A percentile compares a stretch with the other conserved stretches of the same genome.
Conservation (phyloP, 1,139 yeast species). For the Meyerozyma elateridarum region DNA sequence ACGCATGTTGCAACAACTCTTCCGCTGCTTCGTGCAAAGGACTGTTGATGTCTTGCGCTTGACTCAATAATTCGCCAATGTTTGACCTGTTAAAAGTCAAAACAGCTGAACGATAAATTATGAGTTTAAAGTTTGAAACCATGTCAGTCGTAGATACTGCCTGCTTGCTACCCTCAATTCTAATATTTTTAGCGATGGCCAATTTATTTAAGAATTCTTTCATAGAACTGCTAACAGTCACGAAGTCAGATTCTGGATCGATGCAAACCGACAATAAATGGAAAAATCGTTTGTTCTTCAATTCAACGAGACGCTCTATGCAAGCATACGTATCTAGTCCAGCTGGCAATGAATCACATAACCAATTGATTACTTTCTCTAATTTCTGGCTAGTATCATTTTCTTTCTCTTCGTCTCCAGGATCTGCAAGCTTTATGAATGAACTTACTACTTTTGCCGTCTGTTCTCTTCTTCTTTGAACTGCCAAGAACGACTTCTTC, state of each 20-base stretch:
- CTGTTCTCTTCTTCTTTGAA: slow-evolving; percentile 64
- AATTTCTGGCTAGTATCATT: slow-evolving; percentile 26
- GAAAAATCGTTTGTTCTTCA: slow-evolving; percentile 55
- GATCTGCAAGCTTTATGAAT: slow-evolving; percentile 29
- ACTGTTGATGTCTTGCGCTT: slow-evolving; percentile 34
- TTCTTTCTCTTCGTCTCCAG: slow-evolving; percentile 19
- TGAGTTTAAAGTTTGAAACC: slow-evolving; percentile 46
- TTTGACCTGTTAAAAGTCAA: slow-evolving; percentile 64
- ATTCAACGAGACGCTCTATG: slow-evolving; percentile 45
- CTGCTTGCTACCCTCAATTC: slow-evolving; percentile 31
- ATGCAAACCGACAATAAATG: slow-evolving; percentile 53
- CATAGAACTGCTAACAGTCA: slow-evolving; percentile 54
- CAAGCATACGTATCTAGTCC: slow-evolving; percentile 43
- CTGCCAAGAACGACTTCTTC: slow-evolving; percentile 61
- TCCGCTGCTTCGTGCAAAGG: slow-evolving; percentile 38
- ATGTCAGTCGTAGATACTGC: slow-evolving; percentile 46
- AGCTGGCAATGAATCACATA: slow-evolving; percentile 54
- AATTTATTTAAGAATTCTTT: slow-evolving; percentile 56
- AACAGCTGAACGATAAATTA: slow-evolving; percentile 60
- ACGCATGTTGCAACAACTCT: slow-evolving; percentile 54
- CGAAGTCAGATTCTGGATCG: slow-evolving; percentile 56
- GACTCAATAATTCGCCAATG: slow-evolving; percentile 48
- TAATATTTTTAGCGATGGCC: slow-evolving; percentile 46
- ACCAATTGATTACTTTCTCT: slow-evolving; percentile 61
- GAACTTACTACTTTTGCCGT: slow-evolving; percentile 38